Conservation (phyloP, 2,329 filamentous ascomycete genomes). For the Chlorencoelia australis region DNA sequence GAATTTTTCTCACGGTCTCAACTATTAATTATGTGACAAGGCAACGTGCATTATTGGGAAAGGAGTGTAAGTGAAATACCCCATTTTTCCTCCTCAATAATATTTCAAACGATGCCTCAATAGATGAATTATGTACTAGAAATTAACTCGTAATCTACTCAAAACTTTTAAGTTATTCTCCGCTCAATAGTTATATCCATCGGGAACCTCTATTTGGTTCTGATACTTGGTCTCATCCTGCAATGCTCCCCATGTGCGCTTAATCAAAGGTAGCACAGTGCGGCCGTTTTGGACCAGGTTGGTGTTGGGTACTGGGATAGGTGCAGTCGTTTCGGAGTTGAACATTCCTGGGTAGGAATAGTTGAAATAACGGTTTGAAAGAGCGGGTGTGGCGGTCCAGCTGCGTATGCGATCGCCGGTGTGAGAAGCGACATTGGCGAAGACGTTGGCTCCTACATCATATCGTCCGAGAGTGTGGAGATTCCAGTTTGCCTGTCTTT, state of each 20-base stretch:
- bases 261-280: conserved; percentile 23
- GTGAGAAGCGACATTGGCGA: conserved; percentile 46
- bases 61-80: too few species aligned
- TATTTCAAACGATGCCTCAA: too few species aligned
- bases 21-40: too few species aligned
- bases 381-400: conserved; percentile 15
- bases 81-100: too few species aligned
- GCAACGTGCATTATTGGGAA: too few species aligned
- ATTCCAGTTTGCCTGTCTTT: conserved; percentile 49
- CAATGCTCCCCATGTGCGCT: conserved; percentile 19
- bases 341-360: conserved; percentile 35
- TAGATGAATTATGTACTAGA: too few species aligned
- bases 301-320: conserved; percentile 28
- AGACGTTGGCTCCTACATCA: conserved; percentile 66
- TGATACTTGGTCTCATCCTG: conserved; percentile 23
- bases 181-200: conserved; percentile 16
- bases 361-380: conserved; percentile 34
- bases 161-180: conserved; percentile 51
- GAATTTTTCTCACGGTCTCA: too few species aligned
- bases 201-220: conserved; percentile 24
- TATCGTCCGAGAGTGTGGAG: conserved; percentile 60
- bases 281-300: conserved; percentile 21
- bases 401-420: conserved; percentile 42
- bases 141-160: background rate
- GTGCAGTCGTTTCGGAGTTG: conserved; percentile 22